Evolutionary conservation across 2,329 filamentous ascomycete species (phyloP).

Genomic region (Metarhizium anisopliae): DNA sequence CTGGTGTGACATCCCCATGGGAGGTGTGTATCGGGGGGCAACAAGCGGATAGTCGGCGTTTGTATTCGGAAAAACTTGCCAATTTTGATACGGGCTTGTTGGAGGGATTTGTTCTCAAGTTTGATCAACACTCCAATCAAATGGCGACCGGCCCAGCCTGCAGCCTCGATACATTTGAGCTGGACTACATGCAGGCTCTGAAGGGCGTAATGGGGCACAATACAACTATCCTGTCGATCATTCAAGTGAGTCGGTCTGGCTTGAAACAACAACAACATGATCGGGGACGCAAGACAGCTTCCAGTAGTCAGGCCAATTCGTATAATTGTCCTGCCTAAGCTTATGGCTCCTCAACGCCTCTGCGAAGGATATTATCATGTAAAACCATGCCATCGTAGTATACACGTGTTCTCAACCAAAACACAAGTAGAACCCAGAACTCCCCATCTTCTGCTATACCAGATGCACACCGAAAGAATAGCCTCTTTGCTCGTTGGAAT

Average conservation of each 20-base stretch:
- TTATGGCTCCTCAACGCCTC: constrained; percentile 9
- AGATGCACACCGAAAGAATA: neutral
- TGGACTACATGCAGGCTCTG: neutral
- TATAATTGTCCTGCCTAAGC: neutral
- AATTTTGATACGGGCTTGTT: neutral
- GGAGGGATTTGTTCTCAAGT: no score
- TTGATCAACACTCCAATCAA: no score
- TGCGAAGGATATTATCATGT: constrained; percentile 7
- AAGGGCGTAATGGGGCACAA: neutral
- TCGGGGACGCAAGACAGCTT: neutral
- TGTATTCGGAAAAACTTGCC: neutral
- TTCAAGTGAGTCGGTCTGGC: neutral
- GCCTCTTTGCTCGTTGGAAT: neutral
- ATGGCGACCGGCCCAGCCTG: no score
- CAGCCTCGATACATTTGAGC: no score
- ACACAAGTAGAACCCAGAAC: neutral
- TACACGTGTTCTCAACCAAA: neutral
- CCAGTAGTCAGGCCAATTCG: neutral
- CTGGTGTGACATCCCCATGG: neutral
- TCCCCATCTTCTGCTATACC: neutral
- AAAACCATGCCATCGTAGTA: constrained; percentile 4
- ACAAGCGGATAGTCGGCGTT: neutral
- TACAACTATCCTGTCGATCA: neutral
- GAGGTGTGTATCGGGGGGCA: neutral
- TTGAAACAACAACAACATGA: neutral